A percentile compares a stretch with the other conserved stretches of the same genome.
Conservation (phyloP, 768 basidiomycete species). For the Auriculariales sp. region DNA sequence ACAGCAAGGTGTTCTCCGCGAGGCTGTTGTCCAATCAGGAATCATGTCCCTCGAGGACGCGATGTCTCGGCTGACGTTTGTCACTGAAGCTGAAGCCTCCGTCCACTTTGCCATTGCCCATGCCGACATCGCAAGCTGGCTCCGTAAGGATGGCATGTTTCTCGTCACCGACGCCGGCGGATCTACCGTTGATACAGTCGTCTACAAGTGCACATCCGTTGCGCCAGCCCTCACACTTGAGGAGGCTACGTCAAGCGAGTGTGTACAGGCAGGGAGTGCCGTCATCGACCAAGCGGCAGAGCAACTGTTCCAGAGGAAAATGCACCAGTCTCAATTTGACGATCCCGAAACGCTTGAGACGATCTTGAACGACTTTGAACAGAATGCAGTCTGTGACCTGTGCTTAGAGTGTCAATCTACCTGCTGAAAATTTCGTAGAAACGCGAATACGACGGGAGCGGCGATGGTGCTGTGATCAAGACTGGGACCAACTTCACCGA, state of each 20-base stretch:
- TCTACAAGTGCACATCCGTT: not conserved
- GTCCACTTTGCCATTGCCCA: slow-evolving; percentile 4
- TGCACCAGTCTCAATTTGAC: not conserved
- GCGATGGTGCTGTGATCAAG: slow-evolving; percentile 1
- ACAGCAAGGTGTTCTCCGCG: not conserved
- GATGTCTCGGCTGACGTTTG: not conserved
- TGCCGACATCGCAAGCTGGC: not conserved
- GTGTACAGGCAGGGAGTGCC: slow-evolving; percentile 2
- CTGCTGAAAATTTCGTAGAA: not conserved
- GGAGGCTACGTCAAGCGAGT: slow-evolving; percentile 3
- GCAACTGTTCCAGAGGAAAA: not conserved
- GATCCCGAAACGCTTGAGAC: not conserved
- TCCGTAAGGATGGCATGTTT: not conserved
- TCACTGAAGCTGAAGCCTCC: slow-evolving; percentile 3
- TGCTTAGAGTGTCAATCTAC: not conserved
- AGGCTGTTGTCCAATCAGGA: not conserved
- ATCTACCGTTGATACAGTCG: slow-evolving; percentile 2
- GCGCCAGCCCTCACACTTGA: not conserved
- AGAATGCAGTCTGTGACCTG: not conserved
- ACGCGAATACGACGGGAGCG: slow-evolving; percentile 1
- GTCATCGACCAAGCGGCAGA: not conserved
- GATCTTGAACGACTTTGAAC: slow-evolving; percentile 1
- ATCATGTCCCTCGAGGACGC: not conserved
- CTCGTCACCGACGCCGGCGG: slow-evolving; percentile 2
- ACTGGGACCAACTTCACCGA: slow-evolving; percentile 4